Evolutionary conservation across 257 asterid genomes (phyloP), one percentile per base, ranked within the genome.

Genomic region (Nemophila menziesii): DNA sequence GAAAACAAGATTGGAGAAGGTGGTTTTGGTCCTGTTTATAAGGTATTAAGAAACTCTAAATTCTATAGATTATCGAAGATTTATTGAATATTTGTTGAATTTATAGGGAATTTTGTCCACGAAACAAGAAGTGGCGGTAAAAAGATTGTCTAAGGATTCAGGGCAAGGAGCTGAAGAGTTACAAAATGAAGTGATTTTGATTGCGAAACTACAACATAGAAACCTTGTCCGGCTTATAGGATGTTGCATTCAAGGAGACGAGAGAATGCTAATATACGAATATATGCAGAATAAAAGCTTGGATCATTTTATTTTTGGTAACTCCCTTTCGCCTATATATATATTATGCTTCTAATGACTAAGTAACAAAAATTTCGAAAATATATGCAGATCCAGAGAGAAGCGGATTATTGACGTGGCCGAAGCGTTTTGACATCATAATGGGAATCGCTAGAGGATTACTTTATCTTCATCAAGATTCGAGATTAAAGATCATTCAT

Each of bases 391-490:
- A 29, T 29, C 36, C 36, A 29, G 36, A 2, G 1, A 29, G 36
- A 29, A 29, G 36, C 36, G 2, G 12, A 29, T 3, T 29, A 29
- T 5, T 29, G 36, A 29, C 12, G 36, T 77, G 79, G 86, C 61
- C 74, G 5, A 70, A 8, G 41, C 68, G 77, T 33, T 59, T 69
- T 54, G 49, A 67, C 9, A 61, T 69, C 18, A 49, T 72, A 2
- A 51, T 52, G 43, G 80, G 75, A 0, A 55, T 73, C 26, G 69
- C 73, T 24, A 41, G 82, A 5, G 80, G 87, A 1, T 59, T 77
- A 3, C 33, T 70, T 50, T 73, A 70, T 38, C 75, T 78, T 7
- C 89, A 68, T 56, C 80, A 71, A 51, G 83, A 78, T 58, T 73
- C 82, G 0, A 61, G 60, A 11, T 52, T 73, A 17, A 46, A 68